Evolutionary conservation across 208 protist genomes (phyloP).

Genomic region (Herpetomonas tarakana): DNA sequence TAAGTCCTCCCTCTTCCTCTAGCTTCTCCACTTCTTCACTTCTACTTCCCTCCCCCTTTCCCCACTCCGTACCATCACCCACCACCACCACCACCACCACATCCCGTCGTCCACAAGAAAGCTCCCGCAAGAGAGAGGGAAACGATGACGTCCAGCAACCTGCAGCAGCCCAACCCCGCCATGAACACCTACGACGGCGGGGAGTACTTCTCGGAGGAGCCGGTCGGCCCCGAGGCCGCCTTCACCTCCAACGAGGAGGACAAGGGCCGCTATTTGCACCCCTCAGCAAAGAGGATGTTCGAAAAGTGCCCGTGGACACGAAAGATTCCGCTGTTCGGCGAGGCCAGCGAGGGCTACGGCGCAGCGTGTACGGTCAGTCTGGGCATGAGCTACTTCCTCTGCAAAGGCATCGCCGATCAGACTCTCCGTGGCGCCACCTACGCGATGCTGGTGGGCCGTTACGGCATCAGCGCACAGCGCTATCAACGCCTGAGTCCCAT

Average conservation of each 20-base stretch:
- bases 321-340: conserved; percentile 42
- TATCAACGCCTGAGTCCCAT: conserved; percentile 56
- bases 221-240: neutral
- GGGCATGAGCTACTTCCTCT: conserved; percentile 41
- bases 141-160: neutral
- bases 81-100: no score
- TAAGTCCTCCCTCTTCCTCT: no score
- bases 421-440: conserved; percentile 25
- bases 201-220: neutral
- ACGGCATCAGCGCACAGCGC: conserved; percentile 21
- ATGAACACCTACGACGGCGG: conserved; percentile 1
- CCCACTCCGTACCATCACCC: no score
- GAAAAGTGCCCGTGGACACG: conserved; percentile 17
- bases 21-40: no score
- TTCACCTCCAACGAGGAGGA: conserved; percentile 10
- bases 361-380: conserved; percentile 27
- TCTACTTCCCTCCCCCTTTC: no score
- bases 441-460: conserved; percentile 51
- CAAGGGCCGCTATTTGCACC: conserved; percentile 30
- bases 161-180: neutral
- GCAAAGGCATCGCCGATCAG: conserved; percentile 53
- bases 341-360: conserved; percentile 37
- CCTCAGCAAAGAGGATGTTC: conserved; percentile 28
- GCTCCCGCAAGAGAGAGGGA: no score
- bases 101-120: no score